A percentile compares a stretch with the other conserved stretches of the same genome.
Evolutionary conservation across 345 rosid genomes (phyloP).

Genomic region (Eucalyptus rudis): DNA sequence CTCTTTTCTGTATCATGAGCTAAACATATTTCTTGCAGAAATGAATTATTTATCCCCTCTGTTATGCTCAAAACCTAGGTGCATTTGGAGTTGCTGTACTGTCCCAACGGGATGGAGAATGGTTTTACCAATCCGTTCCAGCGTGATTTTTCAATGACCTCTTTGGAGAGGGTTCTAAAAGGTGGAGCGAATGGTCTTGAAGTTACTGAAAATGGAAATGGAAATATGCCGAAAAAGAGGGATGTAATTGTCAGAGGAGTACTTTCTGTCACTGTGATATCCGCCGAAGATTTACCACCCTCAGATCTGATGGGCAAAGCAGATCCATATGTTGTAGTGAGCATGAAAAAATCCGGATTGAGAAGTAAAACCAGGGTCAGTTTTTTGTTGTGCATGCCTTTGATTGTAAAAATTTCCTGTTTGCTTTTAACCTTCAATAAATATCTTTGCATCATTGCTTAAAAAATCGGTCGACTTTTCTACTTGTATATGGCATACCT

Average conservation of each 20-base stretch:
- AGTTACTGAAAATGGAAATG: conserved; percentile 34
- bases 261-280: conserved; percentile 75
- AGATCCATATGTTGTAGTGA: conserved; percentile 80
- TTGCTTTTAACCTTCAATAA: background rate
- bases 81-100: conserved; percentile 87
- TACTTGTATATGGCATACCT: background rate
- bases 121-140: conserved; percentile 50
- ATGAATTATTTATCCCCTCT: background rate
- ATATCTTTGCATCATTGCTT: background rate
- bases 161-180: conserved; percentile 82
- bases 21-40: background rate
- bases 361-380: conserved; percentile 46
- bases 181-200: conserved; percentile 38
- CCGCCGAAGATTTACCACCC: conserved; percentile 83
- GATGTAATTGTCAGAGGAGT: conserved; percentile 94
- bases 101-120: conserved; percentile 66
- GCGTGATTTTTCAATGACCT: conserved; percentile 50
- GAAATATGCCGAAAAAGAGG: conserved; percentile 35
- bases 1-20: background rate
- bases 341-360: conserved; percentile 75
- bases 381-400: background rate
- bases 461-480: background rate
- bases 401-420: background rate
- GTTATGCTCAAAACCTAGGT: conserved; percentile 31
- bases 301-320: conserved; percentile 93